These are phyloP conservation scores for Anisodus tanguticus DNA, from an alignment of 257 asterid species.

Conservation along the genomic window DNA sequence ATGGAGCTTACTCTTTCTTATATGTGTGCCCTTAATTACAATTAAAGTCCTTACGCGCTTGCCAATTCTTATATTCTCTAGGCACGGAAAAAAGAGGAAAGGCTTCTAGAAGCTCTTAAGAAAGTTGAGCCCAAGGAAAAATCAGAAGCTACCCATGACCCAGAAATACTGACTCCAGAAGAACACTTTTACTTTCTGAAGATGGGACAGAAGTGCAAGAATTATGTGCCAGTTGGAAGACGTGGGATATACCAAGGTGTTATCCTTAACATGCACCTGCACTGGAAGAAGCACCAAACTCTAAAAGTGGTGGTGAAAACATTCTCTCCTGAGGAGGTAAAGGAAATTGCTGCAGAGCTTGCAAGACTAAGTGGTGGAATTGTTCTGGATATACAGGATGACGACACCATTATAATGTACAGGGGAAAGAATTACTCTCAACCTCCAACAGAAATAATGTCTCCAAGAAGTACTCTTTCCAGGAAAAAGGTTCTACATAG, in stretches of 20 bases:
- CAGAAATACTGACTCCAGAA: slow-evolving; percentile 94
- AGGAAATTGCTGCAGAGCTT: slow-evolving; percentile 80
- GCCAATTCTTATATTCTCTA: slow-evolving; percentile 36
- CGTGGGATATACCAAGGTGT: slow-evolving; percentile 92
- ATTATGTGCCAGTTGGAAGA: slow-evolving; percentile 93
- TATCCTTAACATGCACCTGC: slow-evolving; percentile 95
- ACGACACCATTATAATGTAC: slow-evolving; percentile 77
- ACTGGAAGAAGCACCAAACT: slow-evolving; percentile 96
- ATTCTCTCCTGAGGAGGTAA: slow-evolving; percentile 83
- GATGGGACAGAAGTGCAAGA: slow-evolving; percentile 90
- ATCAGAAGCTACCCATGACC: slow-evolving; percentile 82
- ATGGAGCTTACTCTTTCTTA: background rate
- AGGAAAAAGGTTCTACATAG: slow-evolving; percentile 73
- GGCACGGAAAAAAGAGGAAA: slow-evolving; percentile 84
- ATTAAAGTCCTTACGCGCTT: slow-evolving; percentile 29
- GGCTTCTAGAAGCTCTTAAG: slow-evolving; percentile 65
- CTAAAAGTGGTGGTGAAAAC: slow-evolving; percentile 84
- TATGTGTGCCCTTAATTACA: background rate
- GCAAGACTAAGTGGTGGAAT: slow-evolving; percentile 93
- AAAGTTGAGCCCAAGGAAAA: slow-evolving; percentile 88
- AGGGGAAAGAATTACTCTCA: slow-evolving; percentile 93
- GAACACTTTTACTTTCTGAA: slow-evolving; percentile 91
- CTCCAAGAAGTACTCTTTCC: slow-evolving; percentile 80
- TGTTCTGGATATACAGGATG: slow-evolving; percentile 88
- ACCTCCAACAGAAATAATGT: slow-evolving; percentile 96